Evolutionary conservation across 441 rosid species (phyloP).

Genomic region (Gossypium davidsonii): DNA sequence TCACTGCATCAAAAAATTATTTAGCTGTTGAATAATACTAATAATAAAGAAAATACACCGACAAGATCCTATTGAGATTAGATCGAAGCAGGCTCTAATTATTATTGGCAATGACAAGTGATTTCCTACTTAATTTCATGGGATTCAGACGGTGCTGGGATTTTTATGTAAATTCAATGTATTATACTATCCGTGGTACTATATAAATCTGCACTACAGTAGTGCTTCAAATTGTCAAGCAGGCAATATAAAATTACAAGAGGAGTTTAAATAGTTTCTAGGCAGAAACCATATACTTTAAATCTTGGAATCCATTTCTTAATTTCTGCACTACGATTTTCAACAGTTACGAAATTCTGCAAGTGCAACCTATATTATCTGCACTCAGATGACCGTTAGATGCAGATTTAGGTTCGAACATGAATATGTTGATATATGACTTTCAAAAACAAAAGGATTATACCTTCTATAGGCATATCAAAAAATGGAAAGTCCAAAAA

Average conservation of each 20-base stretch:
- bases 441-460: too few relatives aligned
- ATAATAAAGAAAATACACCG: not conserved
- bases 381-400: not conserved
- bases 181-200: constrained; percentile 22
- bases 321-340: constrained; percentile 1
- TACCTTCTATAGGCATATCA: too few relatives aligned
- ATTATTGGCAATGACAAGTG: constrained; percentile 7
- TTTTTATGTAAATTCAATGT: not conserved
- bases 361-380: not conserved
- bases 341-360: not conserved
- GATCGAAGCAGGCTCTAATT: not conserved
- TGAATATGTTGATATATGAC: not conserved
- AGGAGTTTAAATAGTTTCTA: not conserved
- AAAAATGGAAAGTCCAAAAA: not conserved
- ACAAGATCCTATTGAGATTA: not conserved
- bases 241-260: constrained; percentile 15
- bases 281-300: not conserved
- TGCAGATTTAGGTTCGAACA: not conserved
- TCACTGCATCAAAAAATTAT: not conserved
- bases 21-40: not conserved
- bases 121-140: constrained; percentile 9
- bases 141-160: constrained; percentile 13
- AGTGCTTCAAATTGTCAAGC: constrained; percentile 19
- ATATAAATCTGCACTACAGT: constrained; percentile 23
- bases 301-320: not conserved